Evolutionary conservation across 768 basidiomycete species (phyloP).

Genomic region (Cantharellus anzutake): DNA sequence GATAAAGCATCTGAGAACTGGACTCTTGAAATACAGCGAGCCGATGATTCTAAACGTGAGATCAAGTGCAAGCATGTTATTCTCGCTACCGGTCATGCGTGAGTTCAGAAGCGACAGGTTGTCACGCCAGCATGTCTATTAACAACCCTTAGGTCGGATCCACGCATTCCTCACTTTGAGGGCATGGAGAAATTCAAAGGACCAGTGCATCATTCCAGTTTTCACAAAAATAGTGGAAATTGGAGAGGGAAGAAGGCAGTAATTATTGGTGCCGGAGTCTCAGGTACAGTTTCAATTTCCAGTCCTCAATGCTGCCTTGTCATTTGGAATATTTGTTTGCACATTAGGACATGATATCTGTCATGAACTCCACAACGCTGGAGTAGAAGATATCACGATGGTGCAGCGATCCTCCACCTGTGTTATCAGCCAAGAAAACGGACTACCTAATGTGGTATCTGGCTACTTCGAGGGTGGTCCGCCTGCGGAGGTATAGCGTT

Average conservation of each 20-base stretch:
- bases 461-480: not conserved
- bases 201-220: constrained; percentile 14
- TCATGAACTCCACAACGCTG: constrained; percentile 12
- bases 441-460: not conserved
- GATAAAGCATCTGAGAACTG: not conserved
- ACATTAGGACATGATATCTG: not conserved
- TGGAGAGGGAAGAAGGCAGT: constrained; percentile 18
- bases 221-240: constrained; percentile 11
- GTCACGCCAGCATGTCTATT: not conserved
- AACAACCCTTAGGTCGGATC: not conserved
- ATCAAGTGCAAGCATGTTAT: not conserved
- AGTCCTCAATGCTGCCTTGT: not conserved
- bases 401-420: constrained; percentile 18
- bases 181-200: constrained; percentile 16
- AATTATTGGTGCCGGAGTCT: constrained; percentile 14
- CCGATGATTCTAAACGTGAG: not conserved
- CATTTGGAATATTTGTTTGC: not conserved
- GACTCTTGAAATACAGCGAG: not conserved
- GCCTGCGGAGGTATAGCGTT: not conserved
- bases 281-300: not conserved
- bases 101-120: not conserved
- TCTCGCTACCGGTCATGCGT: not conserved
- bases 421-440: constrained; percentile 8
- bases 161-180: constrained; percentile 5
- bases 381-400: constrained; percentile 14